Evolutionary conservation across 495 filamentous ascomycete genomes (phyloP), one percentile per base, ranked within the genome.

Genomic region (Aspergillus carlsbadensis): DNA sequence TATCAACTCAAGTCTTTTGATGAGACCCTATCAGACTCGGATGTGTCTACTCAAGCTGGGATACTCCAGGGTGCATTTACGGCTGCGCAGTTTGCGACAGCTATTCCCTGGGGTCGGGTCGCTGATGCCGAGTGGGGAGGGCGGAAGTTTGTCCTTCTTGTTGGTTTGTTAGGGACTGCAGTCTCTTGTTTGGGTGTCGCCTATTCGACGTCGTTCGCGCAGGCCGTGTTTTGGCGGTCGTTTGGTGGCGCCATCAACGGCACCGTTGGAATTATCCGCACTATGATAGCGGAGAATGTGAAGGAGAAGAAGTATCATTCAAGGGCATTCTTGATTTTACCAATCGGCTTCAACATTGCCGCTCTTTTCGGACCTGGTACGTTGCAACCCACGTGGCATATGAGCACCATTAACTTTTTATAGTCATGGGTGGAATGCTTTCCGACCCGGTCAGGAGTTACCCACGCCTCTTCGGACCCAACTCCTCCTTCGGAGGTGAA

Each of bases 231-330:
- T 39, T 96, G 90, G 72, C 76, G 90, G 31, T 84, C 77, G 34
- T 68, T 92, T 39, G 90, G 88, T 20, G 90, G 90, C 22, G 82
- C 83, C 8, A 81, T 91, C 51, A 96, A 96, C 67, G 90, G 90
- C 0, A 94, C 90, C 39, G 84, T 92, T 29, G 89, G 88, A 10
- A 89, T 92, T 15, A 84, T 91, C 69, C 78, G 89, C 59, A 92
- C 89, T 3, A 90, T 90, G 86, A 89, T 91, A 63, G 84, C 83
- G 48, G 89, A 92, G 72, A 91, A 84, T 55, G 81, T 92, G 31
- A 83, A 79, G 63, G 89, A 91, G 65, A 87, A 85, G 75, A 84
- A 79, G 57, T 84, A 79, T 54, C 87, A 89, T 63, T 84, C 82
- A 6, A 74, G 84, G 5, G 86, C 85, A 36, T 89, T 89, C 57